Percentiles rank a stretch among this genome's conserved stretches.
Evolutionary conservation across 352 stramenopile genomes (phyloP).

Genomic region (Phytophthora fragariae): DNA sequence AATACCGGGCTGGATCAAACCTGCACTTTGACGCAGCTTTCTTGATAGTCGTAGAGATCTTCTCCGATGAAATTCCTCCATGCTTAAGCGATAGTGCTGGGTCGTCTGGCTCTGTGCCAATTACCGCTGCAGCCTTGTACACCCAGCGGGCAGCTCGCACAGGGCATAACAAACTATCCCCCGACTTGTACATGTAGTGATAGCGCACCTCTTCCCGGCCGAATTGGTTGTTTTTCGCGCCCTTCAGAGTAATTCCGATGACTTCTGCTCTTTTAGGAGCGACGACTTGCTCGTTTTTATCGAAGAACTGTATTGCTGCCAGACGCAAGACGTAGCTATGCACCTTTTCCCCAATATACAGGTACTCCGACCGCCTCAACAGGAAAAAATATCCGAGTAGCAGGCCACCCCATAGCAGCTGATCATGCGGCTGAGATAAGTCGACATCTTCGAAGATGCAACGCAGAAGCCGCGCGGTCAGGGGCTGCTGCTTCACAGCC

Average conservation of each 20-base stretch:
- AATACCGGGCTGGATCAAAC: not conserved
- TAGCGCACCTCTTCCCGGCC: not conserved
- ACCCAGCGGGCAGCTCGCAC: not conserved
- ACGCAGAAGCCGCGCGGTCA: conserved; percentile 11
- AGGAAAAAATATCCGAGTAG: conserved; percentile 33
- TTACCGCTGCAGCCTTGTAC: not conserved
- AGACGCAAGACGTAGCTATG: conserved; percentile 25
- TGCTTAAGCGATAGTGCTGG: not conserved
- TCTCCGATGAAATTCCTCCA: not conserved
- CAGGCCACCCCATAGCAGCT: conserved; percentile 24
- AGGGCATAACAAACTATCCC: not conserved
- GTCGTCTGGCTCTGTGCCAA: not conserved
- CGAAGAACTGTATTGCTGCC: conserved; percentile 3
- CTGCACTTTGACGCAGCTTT: not conserved
- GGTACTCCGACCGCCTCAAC: conserved; percentile 19
- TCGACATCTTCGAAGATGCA: not conserved
- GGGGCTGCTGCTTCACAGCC: conserved; percentile 16
- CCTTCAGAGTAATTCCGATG: not conserved
- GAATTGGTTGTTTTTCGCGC: not conserved
- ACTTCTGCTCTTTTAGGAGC: not conserved
- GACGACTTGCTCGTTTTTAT: not conserved
- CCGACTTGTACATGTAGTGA: not conserved
- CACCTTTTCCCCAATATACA: conserved; percentile 12
- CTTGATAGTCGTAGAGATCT: not conserved
- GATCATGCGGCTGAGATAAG: not conserved